Evolutionary conservation across 2,329 filamentous ascomycete species (phyloP).

Genomic region (Cordyceps pruinosa): DNA sequence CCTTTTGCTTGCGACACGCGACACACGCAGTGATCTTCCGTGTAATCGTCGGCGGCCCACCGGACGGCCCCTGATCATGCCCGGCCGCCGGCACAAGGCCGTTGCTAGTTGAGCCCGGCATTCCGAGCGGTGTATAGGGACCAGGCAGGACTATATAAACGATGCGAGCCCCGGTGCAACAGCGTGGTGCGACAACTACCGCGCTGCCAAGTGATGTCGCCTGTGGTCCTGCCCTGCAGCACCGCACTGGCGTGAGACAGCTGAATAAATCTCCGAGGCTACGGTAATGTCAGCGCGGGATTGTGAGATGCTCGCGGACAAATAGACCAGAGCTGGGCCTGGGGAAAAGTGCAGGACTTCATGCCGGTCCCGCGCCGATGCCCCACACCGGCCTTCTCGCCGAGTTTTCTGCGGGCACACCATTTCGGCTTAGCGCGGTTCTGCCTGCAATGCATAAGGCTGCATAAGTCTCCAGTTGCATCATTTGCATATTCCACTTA

Average conservation of each 20-base stretch:
- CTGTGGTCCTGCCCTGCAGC: neutral
- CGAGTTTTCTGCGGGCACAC: neutral
- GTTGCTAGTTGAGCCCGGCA: neutral
- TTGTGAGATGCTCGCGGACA: neutral
- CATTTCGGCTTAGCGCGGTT: neutral
- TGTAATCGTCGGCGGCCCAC: constrained; percentile 25
- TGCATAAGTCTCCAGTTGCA: too few species aligned
- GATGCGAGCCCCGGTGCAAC: neutral
- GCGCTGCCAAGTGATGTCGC: neutral
- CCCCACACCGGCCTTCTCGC: constrained; percentile 1
- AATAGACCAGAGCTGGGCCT: neutral
- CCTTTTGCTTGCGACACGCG: constrained; percentile 33
- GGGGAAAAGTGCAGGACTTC: neutral
- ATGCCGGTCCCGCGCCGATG: neutral
- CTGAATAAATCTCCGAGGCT: neutral
- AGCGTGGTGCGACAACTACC: neutral
- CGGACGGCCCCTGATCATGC: neutral
- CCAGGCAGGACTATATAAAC: neutral
- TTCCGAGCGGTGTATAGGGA: neutral
- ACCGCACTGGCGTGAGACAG: neutral
- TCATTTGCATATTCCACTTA: too few species aligned
- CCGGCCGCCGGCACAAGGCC: neutral
- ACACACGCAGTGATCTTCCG: constrained; percentile 31
- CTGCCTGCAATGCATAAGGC: too few species aligned
- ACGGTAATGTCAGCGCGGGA: neutral